Evolutionary conservation across 768 basidiomycete species (phyloP).

Genomic region (Suillus clintonianus): DNA sequence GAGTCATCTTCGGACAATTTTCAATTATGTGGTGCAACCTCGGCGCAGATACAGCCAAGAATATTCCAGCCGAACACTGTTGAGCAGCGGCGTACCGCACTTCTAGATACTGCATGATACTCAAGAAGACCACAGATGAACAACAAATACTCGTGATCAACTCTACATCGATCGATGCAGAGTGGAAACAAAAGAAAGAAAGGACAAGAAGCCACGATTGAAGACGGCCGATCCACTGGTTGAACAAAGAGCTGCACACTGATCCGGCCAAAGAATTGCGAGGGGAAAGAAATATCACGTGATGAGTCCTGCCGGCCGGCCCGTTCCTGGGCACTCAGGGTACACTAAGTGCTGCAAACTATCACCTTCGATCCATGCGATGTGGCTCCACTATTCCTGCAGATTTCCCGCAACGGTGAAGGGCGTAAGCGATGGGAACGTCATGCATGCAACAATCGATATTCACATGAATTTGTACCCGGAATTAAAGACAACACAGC

Average conservation of each 20-base stretch:
- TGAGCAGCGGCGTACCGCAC: neutral
- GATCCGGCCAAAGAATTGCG: too few species aligned
- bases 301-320: neutral
- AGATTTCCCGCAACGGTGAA: neutral
- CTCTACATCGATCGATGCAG: neutral
- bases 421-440: neutral
- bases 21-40: neutral
- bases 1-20: neutral
- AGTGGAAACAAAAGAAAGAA: neutral
- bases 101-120: neutral
- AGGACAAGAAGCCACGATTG: neutral
- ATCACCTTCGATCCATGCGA: neutral
- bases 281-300: neutral
- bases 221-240: neutral
- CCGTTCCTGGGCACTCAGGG: neutral
- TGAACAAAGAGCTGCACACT: neutral
- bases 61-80: neutral
- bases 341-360: neutral
- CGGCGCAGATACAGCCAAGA: neutral
- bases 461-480: neutral
- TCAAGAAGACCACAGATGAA: neutral
- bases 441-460: neutral
- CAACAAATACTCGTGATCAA: neutral
- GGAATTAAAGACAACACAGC: neutral
- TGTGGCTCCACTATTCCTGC: neutral